Conservation (phyloP, 139 green algal genomes). For the Picochlorum sp. region DNA sequence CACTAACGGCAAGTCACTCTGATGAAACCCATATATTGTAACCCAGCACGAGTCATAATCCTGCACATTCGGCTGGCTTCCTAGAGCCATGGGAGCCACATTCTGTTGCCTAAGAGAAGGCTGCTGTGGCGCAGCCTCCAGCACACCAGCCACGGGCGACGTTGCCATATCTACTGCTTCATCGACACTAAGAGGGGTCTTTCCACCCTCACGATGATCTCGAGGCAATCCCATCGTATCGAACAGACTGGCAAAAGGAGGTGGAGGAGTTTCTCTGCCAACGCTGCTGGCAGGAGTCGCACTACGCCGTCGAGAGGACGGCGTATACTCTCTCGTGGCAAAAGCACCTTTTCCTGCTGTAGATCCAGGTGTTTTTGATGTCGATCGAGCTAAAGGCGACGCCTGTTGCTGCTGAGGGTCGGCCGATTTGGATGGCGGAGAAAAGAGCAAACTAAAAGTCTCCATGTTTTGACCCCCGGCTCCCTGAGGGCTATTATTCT, state of each 20-base stretch:
- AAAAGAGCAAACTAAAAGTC: constrained; percentile 23
- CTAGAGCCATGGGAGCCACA: background rate
- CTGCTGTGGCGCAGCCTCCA: background rate
- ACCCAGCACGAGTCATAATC: constrained; percentile 25
- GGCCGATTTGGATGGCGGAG: constrained; percentile 6
- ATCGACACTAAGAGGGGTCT: background rate
- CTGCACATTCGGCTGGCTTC: background rate
- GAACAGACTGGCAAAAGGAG: constrained; percentile 24
- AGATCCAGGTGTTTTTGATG: background rate
- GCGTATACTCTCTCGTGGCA: constrained; percentile 9
- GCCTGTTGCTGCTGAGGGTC: constrained; percentile 4
- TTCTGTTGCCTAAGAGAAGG: no score
- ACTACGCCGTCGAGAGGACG: constrained; percentile 23
- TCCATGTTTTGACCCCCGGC: background rate
- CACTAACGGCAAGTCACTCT: constrained; percentile 9
- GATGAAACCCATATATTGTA: constrained; percentile 40
- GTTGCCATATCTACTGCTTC: background rate
- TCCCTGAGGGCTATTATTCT: background rate
- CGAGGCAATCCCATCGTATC: constrained; percentile 17
- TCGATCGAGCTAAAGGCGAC: background rate
- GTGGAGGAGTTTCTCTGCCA: constrained; percentile 15
- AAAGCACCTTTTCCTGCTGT: background rate
- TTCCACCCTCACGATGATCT: background rate
- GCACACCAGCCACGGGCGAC: background rate
- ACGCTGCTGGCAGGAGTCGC: constrained; percentile 31